Base-by-base conservation (phyloP, 2,329 filamentous ascomycete species). In the Colletotrichum trifolii region DNA sequence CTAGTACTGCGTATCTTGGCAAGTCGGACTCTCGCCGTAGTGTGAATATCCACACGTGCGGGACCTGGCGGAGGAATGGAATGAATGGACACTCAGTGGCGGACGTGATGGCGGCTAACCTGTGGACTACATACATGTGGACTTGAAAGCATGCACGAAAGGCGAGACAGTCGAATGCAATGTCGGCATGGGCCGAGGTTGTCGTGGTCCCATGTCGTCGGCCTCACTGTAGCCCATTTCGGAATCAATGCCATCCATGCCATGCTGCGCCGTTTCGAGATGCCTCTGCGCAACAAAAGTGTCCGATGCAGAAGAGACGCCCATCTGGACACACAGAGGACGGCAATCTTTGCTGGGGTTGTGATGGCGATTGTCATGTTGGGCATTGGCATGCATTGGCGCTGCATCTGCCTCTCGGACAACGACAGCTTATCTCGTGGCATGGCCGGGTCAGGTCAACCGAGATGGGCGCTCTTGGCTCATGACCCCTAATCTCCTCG, bases 381-480 rank as follows among this genome's bases (percentile, higher is more conserved):
- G 54, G 25, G 39, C 12, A 58, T 58, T 50, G 54, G 54, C 46
- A 58, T 58, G 54, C 54, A 58, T 58, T 49, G 54, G 54, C 54
- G 54, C 54, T 36, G 54, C 54, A 49, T 49, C 42, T n/a, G 45
- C 54, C 15, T 0, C 43, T 17, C 43, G 48, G 43, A 10, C 43
- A 8, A 13, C 9, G 6, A 50, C 8, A 13, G 11, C 11, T 39
- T 39, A 49, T 42, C 45, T 1, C 25, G 54, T 49, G 36, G 40
- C 36, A 42, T 49, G 15, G 45, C 12, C 36, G 34, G 45, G 25
- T 12, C n/a, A 40, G 9, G 42, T 13, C 11, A 38, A 40, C 35
- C 53, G 11, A 33, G 10, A 48, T 17, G 17, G 17, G 8, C 5
- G 4, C n/a, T 33, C 46, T 13, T 34, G 46, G 17, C 46, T 48